phyloP scores from a whole-genome alignment of 2,329 filamentous ascomycete species.

The Dactylonectria macrodidyma region DNA sequence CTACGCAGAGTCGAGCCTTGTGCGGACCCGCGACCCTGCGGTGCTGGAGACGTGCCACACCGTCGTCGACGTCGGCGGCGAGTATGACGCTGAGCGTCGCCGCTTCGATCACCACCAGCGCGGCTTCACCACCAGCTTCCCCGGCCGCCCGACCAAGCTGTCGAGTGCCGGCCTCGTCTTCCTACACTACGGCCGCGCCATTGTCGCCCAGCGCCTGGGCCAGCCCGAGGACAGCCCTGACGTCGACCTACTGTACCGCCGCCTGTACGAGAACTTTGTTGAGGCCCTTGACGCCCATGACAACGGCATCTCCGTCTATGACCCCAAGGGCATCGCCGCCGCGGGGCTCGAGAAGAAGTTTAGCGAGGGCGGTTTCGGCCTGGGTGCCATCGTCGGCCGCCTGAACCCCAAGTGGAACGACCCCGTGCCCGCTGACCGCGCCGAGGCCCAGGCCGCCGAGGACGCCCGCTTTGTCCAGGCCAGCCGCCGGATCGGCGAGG shows the following conservation, averaged over 20 bases:
- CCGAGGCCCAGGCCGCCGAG: constrained; percentile 77
- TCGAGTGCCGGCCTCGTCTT: constrained; percentile 95
- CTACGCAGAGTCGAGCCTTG: constrained; percentile 80
- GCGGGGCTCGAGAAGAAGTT: constrained; percentile 87
- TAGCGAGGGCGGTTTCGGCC: constrained; percentile 84
- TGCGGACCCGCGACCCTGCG: constrained; percentile 89
- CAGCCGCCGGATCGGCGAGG: constrained; percentile 87
- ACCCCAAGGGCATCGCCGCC: constrained; percentile 76
- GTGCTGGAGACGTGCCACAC: constrained; percentile 88
- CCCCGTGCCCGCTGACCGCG: constrained; percentile 64
- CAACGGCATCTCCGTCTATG: constrained; percentile 91
- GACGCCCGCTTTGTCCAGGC: constrained; percentile 85
- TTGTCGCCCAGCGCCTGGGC: constrained; percentile 75
- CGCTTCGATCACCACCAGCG: constrained; percentile 99
- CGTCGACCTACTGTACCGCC: constrained; percentile 83
- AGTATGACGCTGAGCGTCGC: constrained; percentile 83
- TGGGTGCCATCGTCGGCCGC: constrained; percentile 86
- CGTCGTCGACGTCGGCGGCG: constrained; percentile 97
- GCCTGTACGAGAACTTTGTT: constrained; percentile 93
- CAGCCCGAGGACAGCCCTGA: constrained; percentile 74
- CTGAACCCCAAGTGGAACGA: constrained; percentile 89
- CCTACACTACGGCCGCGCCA: constrained; percentile 91
- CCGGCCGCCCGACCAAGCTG: constrained; percentile 87
- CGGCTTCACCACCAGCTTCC: constrained; percentile 88
- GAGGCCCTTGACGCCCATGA: constrained; percentile 98